Percentiles rank a stretch among this genome's conserved stretches.
phyloP scores from a whole-genome alignment of 768 basidiomycete species.

The Tylopilus sp. region DNA sequence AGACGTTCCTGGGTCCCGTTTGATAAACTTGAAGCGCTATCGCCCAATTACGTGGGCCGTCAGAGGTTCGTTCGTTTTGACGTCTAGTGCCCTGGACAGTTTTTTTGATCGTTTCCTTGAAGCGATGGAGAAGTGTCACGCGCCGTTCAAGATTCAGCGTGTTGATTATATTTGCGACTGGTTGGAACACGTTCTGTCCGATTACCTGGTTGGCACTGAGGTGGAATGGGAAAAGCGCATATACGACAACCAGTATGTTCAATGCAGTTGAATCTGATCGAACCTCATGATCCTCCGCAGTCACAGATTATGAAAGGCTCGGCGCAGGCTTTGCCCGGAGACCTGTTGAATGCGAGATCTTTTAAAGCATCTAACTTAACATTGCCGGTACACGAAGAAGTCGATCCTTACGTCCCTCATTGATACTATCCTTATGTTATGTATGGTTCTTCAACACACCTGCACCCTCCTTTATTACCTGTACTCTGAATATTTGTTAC shows the following conservation, averaged over 20 bases:
- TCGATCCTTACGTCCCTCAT: neutral
- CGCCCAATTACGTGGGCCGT: slow-evolving; percentile 40
- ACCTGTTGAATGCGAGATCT: neutral
- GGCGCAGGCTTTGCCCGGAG: slow-evolving; percentile 2
- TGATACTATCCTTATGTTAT: slow-evolving; percentile 1
- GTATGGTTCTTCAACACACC: neutral
- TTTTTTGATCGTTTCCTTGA: neutral
- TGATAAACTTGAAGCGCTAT: slow-evolving; percentile 41
- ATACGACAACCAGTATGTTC: slow-evolving; percentile 27
- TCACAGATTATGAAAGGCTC: slow-evolving; percentile 2
- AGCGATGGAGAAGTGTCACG: slow-evolving; percentile 49
- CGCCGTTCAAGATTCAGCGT: slow-evolving; percentile 38
- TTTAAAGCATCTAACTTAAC: neutral
- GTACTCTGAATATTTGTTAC: neutral
- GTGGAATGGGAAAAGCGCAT: slow-evolving; percentile 27
- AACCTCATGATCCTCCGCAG: slow-evolving; percentile 6
- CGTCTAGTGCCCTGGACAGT: neutral
- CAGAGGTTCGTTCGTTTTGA: slow-evolving; percentile 36
- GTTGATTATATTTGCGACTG: slow-evolving; percentile 38
- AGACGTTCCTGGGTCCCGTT: slow-evolving; percentile 19
- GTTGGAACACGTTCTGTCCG: slow-evolving; percentile 34
- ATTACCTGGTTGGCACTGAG: slow-evolving; percentile 27
- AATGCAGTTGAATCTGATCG: neutral
- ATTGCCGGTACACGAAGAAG: neutral
- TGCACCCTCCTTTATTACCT: slow-evolving; percentile 8